phyloP scores from a whole-genome alignment of 306 rosid genomes.

The Alnus glutinosa region DNA sequence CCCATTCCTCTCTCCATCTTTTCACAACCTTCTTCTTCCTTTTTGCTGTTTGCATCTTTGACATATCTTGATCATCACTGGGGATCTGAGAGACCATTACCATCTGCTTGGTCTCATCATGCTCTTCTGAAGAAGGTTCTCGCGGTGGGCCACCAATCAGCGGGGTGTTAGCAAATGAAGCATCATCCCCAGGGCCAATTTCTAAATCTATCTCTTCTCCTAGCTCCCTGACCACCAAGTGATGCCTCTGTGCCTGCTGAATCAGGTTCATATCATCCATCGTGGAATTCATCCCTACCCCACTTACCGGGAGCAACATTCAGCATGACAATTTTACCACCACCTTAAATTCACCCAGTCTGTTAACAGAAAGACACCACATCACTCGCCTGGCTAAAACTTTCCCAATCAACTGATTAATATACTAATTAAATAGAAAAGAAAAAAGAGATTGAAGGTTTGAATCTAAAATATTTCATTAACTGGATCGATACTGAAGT shows the following conservation, averaged over 20 bases:
- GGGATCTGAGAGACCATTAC: constrained; percentile 76
- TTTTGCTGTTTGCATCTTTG: constrained; percentile 61
- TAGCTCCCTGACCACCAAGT: constrained; percentile 85
- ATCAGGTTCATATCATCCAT: constrained; percentile 94
- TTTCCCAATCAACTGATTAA: not conserved
- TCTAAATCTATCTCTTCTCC: constrained; percentile 97
- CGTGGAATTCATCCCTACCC: constrained; percentile 82
- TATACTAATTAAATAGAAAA: not conserved
- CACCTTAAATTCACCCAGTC: constrained; percentile 29
- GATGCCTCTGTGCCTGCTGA: constrained; percentile 96
- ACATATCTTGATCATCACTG: constrained; percentile 77
- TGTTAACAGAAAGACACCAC: constrained; percentile 17
- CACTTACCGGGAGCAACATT: constrained; percentile 69
- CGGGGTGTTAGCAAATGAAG: constrained; percentile 73
- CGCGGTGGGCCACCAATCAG: constrained; percentile 68
- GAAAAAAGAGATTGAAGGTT: constrained; percentile 14
- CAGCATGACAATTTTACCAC: constrained; percentile 73
- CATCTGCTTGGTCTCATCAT: constrained; percentile 80
- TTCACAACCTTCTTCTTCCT: constrained; percentile 97
- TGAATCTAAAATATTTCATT: not conserved
- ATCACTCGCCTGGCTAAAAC: not conserved
- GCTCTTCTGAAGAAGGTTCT: constrained; percentile 82
- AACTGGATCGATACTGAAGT: constrained; percentile 1
- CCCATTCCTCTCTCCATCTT: constrained; percentile 99
- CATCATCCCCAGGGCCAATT: constrained; percentile 97